Percentiles rank a stretch among this genome's conserved stretches.
phyloP scores from a whole-genome alignment of 2,329 filamentous ascomycete species.

The Calonectria honghensis region DNA sequence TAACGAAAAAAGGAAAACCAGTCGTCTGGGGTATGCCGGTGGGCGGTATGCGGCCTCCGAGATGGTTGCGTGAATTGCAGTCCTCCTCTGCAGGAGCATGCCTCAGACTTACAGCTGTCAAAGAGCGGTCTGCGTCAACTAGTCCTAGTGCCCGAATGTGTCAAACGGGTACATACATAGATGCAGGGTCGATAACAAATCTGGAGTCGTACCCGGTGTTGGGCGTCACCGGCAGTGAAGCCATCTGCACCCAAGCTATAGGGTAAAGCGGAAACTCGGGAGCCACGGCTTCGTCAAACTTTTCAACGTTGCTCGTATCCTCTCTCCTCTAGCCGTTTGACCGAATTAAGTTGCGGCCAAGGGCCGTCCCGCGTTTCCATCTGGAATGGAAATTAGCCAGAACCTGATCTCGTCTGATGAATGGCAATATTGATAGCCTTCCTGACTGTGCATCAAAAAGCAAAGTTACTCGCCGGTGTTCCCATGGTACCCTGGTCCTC shows the following conservation, averaged over 20 bases:
- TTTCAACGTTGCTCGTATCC: constrained; percentile 48
- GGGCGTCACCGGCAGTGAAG: neutral
- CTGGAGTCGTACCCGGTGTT: constrained; percentile 10
- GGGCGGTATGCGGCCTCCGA: constrained; percentile 41
- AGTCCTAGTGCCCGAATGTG: constrained; percentile 44
- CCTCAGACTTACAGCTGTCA: constrained; percentile 53
- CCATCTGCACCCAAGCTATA: neutral
- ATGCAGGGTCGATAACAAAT: constrained; percentile 11
- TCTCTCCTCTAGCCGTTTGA: constrained; percentile 35
- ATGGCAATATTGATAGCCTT: constrained; percentile 17
- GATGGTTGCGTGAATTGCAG: constrained; percentile 43
- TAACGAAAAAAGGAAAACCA: constrained; percentile 30
- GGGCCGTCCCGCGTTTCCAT: constrained; percentile 45
- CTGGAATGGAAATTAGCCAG: constrained; percentile 37
- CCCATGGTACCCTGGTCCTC: constrained; percentile 40
- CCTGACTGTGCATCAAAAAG: constrained; percentile 43
- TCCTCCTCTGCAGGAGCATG: constrained; percentile 47
- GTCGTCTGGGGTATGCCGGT: constrained; percentile 39
- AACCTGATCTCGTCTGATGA: constrained; percentile 43
- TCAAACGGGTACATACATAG: constrained; percentile 14
- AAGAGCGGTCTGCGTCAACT: constrained; percentile 55
- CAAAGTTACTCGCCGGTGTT: constrained; percentile 42
- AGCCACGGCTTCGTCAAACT: constrained; percentile 26
- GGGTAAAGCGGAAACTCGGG: constrained; percentile 12
- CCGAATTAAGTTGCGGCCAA: constrained; percentile 42